A percentile compares a stretch with the other conserved stretches of the same genome.
Evolutionary conservation across 305 asterid species (phyloP).

Genomic region (Fraxinus greggii): DNA sequence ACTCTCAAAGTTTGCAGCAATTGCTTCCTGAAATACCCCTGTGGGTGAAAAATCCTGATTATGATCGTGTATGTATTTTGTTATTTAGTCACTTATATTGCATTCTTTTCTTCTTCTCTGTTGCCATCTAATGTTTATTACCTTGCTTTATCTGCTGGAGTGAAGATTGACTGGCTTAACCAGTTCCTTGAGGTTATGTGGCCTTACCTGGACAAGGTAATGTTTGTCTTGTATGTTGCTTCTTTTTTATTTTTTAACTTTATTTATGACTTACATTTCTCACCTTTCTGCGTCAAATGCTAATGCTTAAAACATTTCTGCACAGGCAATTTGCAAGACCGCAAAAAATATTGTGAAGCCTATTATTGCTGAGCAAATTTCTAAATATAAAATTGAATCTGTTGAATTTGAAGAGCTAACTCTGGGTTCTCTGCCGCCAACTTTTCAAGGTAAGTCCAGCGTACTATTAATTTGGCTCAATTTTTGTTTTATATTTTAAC

Average conservation of each 20-base stretch:
- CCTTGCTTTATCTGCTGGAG: conserved; percentile 22
- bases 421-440: conserved; percentile 87
- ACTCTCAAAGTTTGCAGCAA: conserved; percentile 54
- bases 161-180: conserved; percentile 91
- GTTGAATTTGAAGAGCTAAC: conserved; percentile 76
- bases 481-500: background rate
- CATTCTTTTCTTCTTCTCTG: background rate
- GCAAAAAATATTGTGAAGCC: conserved; percentile 86
- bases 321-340: conserved; percentile 93
- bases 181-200: conserved; percentile 58
- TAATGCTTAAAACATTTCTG: conserved; percentile 12
- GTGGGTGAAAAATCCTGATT: conserved; percentile 96
- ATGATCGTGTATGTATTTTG: conserved; percentile 74
- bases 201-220: conserved; percentile 93
- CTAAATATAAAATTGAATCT: conserved; percentile 88
- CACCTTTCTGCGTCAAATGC: background rate
- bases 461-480: background rate
- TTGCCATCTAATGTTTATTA: conserved; percentile 22
- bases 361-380: conserved; percentile 86
- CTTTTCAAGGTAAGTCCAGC: conserved; percentile 72
- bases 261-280: conserved; percentile 11
- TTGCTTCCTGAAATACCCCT: conserved; percentile 84
- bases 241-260: background rate
- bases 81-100: background rate
- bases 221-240: background rate